These are phyloP conservation scores for Dendrothele bispora DNA, from an alignment of 768 basidiomycete species.

Conservation along the genomic window DNA sequence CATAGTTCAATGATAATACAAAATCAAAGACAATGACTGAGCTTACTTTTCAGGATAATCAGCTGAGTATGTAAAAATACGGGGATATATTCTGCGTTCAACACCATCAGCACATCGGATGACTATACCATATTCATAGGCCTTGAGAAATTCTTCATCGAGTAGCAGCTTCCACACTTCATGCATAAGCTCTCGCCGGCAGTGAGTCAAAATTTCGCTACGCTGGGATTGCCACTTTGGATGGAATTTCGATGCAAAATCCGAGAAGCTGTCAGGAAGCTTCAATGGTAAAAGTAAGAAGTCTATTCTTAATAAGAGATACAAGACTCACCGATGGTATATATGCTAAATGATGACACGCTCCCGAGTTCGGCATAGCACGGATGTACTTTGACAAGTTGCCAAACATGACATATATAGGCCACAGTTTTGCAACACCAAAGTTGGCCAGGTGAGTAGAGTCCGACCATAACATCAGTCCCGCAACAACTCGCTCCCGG, in stretches of 20 bases:
- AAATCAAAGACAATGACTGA: neutral
- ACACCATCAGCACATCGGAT: conserved; percentile 29
- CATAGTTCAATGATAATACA: conserved; percentile 3
- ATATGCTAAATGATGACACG: conserved; percentile 39
- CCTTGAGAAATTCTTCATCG: conserved; percentile 23
- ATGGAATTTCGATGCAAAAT: neutral
- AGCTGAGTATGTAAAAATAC: conserved; percentile 32
- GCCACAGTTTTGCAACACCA: conserved; percentile 36
- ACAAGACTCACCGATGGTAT: conserved; percentile 32
- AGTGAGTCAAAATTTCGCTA: conserved; percentile 24
- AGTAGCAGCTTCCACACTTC: conserved; percentile 25
- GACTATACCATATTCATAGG: conserved; percentile 27
- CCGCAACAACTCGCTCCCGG: conserved; percentile 24
- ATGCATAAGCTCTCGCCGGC: conserved; percentile 30
- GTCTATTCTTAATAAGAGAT: neutral
- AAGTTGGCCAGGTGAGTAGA: conserved; percentile 35
- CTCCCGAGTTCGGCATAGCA: conserved; percentile 22
- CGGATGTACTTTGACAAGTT: conserved; percentile 38
- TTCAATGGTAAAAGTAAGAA: neutral
- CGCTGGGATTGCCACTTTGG: conserved; percentile 2
- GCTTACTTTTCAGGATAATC: conserved; percentile 39
- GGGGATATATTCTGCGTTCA: conserved; percentile 26
- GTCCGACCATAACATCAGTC: conserved; percentile 33
- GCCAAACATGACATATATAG: conserved; percentile 37
- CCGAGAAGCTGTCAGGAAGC: conserved; percentile 1